A percentile compares a stretch with the other conserved stretches of the same genome.
Conservation (phyloP, 164 flowering plant species). For the Malania oleifera region DNA sequence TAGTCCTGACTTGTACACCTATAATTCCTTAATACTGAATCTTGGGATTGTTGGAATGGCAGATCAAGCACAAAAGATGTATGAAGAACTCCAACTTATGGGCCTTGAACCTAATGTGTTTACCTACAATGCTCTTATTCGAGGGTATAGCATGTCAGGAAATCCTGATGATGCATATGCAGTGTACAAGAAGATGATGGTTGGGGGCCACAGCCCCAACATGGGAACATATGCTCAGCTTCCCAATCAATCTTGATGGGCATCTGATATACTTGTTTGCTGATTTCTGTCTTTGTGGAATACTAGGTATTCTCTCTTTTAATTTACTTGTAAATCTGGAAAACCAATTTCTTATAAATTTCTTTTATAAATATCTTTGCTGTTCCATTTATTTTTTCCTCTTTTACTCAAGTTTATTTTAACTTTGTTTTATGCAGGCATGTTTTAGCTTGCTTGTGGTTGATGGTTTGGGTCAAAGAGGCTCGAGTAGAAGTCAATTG, state of each 20-base stretch:
- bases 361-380: not conserved
- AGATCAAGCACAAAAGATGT: conserved; percentile 67
- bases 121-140: conserved; percentile 86
- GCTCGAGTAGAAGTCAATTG: not conserved
- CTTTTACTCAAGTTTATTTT: not conserved
- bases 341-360: not conserved
- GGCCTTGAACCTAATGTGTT: conserved; percentile 79
- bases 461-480: not conserved
- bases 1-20: conserved; percentile 72
- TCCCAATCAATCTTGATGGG: conserved; percentile 45
- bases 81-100: conserved; percentile 51
- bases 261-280: not conserved
- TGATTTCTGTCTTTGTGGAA: not conserved
- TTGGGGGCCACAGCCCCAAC: conserved; percentile 82
- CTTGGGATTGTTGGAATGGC: conserved; percentile 73
- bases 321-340: not conserved
- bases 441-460: not conserved
- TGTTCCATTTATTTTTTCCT: not conserved
- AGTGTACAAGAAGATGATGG: conserved; percentile 78
- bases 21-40: conserved; percentile 68
- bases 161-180: conserved; percentile 68
- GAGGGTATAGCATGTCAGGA: conserved; percentile 65
- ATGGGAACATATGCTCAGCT: conserved; percentile 79
- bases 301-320: not conserved
- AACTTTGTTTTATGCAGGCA: conserved; percentile 4